Percentiles rank a stretch among this genome's conserved stretches.
Conservation (phyloP, 805 yeast species). For the Saccharomyces kudriavzevii region DNA sequence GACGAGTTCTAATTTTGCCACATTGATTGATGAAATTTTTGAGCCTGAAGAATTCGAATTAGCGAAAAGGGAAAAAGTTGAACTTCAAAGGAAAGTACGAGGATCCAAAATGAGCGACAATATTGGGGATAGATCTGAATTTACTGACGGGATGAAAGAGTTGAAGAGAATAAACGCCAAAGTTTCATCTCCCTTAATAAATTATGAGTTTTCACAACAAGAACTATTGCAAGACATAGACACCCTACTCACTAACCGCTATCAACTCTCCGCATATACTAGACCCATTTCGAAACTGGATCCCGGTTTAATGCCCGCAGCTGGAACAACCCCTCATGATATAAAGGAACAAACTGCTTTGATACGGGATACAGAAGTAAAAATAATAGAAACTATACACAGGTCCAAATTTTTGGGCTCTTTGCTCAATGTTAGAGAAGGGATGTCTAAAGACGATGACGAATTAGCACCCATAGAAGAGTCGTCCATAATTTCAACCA, state of each 20-base stretch:
- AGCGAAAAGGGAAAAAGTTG: slow-evolving; percentile 38
- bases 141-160: slow-evolving; percentile 15
- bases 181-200: slow-evolving; percentile 16
- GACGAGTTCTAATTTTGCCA: slow-evolving; percentile 66
- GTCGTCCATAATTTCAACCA: slow-evolving; percentile 2
- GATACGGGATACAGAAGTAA: slow-evolving; percentile 14
- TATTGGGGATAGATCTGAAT: slow-evolving; percentile 23
- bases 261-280: slow-evolving; percentile 30
- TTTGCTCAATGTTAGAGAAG: slow-evolving; percentile 27
- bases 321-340: slow-evolving; percentile 10
- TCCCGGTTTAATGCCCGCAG: slow-evolving; percentile 29
- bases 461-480: slow-evolving; percentile 13
- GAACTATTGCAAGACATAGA: background rate
- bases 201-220: background rate
- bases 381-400: slow-evolving; percentile 32
- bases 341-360: slow-evolving; percentile 20
- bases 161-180: slow-evolving; percentile 20
- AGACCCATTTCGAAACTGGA: slow-evolving; percentile 35
- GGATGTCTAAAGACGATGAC: slow-evolving; percentile 17
- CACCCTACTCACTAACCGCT: slow-evolving; percentile 8
- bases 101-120: slow-evolving; percentile 28
- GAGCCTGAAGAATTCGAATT: slow-evolving; percentile 56
- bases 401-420: slow-evolving; percentile 35
- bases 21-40: slow-evolving; percentile 63
- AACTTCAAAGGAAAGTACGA: slow-evolving; percentile 33